Base-by-base conservation (phyloP, 2,329 filamentous ascomycete species). In the Pseudocercospora eumusae region DNA sequence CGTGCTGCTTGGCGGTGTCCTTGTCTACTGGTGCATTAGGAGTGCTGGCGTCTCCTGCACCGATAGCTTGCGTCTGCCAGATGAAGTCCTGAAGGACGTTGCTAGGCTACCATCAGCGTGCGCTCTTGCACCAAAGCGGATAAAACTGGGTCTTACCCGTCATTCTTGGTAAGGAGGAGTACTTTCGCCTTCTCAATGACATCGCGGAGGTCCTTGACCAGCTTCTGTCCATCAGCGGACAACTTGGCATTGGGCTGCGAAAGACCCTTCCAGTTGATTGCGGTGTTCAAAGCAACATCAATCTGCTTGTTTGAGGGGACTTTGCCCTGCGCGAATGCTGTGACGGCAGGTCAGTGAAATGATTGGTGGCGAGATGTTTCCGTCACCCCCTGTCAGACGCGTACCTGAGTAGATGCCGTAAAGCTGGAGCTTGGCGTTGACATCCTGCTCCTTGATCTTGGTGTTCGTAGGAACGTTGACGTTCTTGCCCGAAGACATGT, bases 31-130 rank as follows among this genome's bases (percentile, higher is more conserved):
- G 89, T 1, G 86, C 84, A 60, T 83, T 81, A 3, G 91, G 90
- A 0, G 82, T 77, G 61, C 79, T 76, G 25, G 91, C 82, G 56
- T 84, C 81, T 70, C 83, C 87, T 61, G 85, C 79, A 57, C 87
- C 85, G 65, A 95, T 87, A 52, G 90, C 84, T 73, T 92, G 87
- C 0, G 92, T 93, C 75, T 96, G 90, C 89, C 91, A 99, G 78
- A 98, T 91, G 78, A 99, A 98, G 72, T 99, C 93, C 75, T 99
- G 95, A 20, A 99, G 81, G 61, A 98, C 80, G 72, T 99, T 92
- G 74, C 52, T 54, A 40, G 8, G 9, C n/a, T 23, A 4, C 3
- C 6, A 9, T 54, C 28, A 54, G 52, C 28, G 8, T 13, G 52
- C 8, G n/a, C 11, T 4, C 23, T 53, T n/a, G 11, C 11, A 28